phyloP scores from a whole-genome alignment of 2,329 filamentous ascomycete genomes.

The Aureobasidium sp. region DNA sequence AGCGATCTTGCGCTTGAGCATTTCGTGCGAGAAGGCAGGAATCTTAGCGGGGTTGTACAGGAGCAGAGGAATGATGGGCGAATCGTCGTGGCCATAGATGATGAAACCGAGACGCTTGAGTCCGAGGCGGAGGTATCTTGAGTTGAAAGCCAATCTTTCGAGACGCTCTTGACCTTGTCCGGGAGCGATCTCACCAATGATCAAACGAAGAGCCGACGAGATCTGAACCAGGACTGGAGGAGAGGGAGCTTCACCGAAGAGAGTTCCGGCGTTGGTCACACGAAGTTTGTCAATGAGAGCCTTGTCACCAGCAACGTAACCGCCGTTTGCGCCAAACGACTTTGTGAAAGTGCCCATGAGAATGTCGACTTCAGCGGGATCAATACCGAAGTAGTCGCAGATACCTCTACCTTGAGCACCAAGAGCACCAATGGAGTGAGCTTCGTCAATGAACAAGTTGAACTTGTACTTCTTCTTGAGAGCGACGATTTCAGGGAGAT shows the following conservation, averaged over 20 bases:
- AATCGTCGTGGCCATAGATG: slow-evolving; percentile 95
- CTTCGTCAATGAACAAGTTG: slow-evolving; percentile 90
- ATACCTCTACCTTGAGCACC: slow-evolving; percentile 85
- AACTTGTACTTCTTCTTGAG: slow-evolving; percentile 98
- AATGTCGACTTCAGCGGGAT: slow-evolving; percentile 82
- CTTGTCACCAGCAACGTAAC: slow-evolving; percentile 87
- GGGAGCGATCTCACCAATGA: slow-evolving; percentile 76
- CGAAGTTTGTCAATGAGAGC: slow-evolving; percentile 87
- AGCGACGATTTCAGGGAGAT: slow-evolving; percentile 79
- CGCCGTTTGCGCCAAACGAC: slow-evolving; percentile 95
- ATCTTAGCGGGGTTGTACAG: slow-evolving; percentile 99
- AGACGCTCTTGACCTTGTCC: slow-evolving; percentile 94
- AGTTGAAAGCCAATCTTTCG: slow-evolving; percentile 96
- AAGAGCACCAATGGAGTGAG: slow-evolving; percentile 89
- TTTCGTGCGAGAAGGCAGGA: slow-evolving; percentile 95
- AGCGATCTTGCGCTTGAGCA: slow-evolving; percentile 95
- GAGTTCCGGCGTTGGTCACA: slow-evolving; percentile 74
- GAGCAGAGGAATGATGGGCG: slow-evolving; percentile 87
- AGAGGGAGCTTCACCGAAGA: slow-evolving; percentile 79
- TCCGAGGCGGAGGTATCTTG: slow-evolving; percentile 91
- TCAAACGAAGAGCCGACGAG: slow-evolving; percentile 75
- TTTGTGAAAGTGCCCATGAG: slow-evolving; percentile 98
- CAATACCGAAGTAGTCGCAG: slow-evolving; percentile 93
- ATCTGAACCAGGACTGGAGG: slow-evolving; percentile 91
- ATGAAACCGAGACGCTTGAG: slow-evolving; percentile 96